Percentiles rank a stretch among this genome's conserved stretches.
Evolutionary conservation across 768 basidiomycete genomes (phyloP).

Genomic region (Mrakia blollopis): DNA sequence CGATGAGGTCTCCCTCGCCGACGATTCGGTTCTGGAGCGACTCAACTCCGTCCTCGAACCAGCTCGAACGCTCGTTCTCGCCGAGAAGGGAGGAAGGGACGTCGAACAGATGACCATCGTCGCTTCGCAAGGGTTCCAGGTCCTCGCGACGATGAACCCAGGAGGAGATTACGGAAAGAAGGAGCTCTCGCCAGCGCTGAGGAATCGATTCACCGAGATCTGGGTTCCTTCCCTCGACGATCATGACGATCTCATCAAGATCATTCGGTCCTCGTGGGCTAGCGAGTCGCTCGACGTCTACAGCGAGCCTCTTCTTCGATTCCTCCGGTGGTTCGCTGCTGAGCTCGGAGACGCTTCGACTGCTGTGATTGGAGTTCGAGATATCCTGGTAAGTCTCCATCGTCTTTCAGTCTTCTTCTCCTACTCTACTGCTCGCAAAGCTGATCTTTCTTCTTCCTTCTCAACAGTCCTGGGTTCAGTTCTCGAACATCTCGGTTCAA

Average conservation of each 20-base stretch:
- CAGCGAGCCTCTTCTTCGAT: conserved; percentile 65
- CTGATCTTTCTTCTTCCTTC: conserved; percentile 11
- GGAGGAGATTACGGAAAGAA: conserved; percentile 99
- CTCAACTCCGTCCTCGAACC: conserved; percentile 97
- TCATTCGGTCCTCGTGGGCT: conserved; percentile 67
- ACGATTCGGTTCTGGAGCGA: conserved; percentile 95
- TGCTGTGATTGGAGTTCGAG: conserved; percentile 70
- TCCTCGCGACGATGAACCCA: conserved; percentile 98
- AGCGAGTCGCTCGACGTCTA: conserved; percentile 53
- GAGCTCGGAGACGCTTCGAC: conserved; percentile 54
- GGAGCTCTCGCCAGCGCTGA: conserved; percentile 89
- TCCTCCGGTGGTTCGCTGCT: conserved; percentile 70
- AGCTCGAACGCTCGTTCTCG: conserved; percentile 76
- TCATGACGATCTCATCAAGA: conserved; percentile 66
- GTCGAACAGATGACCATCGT: conserved; percentile 61
- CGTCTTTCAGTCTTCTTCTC: background rate
- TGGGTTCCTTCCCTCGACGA: conserved; percentile 88
- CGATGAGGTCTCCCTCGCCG: conserved; percentile 94
- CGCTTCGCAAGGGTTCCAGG: conserved; percentile 69
- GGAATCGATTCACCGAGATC: conserved; percentile 97
- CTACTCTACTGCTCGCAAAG: background rate
- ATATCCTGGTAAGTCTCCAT: conserved; percentile 62
- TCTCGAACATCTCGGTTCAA: conserved; percentile 61
- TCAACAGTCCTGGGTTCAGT: conserved; percentile 81
- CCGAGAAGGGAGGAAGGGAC: conserved; percentile 79